Evolutionary conservation across 1,139 yeast species (phyloP).

Genomic region (Zygotorulaspora mrakii): DNA sequence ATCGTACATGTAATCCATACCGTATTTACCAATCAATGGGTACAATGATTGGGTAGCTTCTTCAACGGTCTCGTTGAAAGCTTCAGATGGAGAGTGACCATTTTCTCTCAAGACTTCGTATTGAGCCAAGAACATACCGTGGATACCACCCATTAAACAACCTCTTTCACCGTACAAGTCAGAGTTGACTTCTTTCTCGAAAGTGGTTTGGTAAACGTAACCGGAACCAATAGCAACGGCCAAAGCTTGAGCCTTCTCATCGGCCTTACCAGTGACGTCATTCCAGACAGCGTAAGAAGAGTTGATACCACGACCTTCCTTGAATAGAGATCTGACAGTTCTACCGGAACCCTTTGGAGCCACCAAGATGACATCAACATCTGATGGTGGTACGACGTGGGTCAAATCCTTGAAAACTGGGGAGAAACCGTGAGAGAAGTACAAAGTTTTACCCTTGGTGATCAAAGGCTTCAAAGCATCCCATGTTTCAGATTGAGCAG

Average conservation of each 20-base stretch:
- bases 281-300: constrained; percentile 99
- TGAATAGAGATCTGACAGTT: constrained; percentile 97
- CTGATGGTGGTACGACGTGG: constrained; percentile 89
- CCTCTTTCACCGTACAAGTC: constrained; percentile 99
- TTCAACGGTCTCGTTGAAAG: constrained; percentile 99
- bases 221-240: constrained; percentile 99
- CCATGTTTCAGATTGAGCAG: constrained; percentile 99
- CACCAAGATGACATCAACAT: constrained; percentile 94
- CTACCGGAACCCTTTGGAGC: constrained; percentile 99
- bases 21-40: constrained; percentile 98
- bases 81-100: constrained; percentile 99
- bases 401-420: constrained; percentile 98
- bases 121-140: constrained; percentile 99
- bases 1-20: constrained; percentile 99
- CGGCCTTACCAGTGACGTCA: constrained; percentile 98
- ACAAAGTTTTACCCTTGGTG: constrained; percentile 95
- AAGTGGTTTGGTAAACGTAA: constrained; percentile 98
- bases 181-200: constrained; percentile 98
- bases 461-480: constrained; percentile 75
- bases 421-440: constrained; percentile 99
- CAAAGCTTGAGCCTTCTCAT: constrained; percentile 97
- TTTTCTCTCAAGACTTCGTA: constrained; percentile 99
- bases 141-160: constrained; percentile 99
- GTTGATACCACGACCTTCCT: constrained; percentile 99
- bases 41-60: constrained; percentile 99